Evolutionary conservation across 805 yeast genomes (phyloP).

Genomic region (Pichia insulana): DNA sequence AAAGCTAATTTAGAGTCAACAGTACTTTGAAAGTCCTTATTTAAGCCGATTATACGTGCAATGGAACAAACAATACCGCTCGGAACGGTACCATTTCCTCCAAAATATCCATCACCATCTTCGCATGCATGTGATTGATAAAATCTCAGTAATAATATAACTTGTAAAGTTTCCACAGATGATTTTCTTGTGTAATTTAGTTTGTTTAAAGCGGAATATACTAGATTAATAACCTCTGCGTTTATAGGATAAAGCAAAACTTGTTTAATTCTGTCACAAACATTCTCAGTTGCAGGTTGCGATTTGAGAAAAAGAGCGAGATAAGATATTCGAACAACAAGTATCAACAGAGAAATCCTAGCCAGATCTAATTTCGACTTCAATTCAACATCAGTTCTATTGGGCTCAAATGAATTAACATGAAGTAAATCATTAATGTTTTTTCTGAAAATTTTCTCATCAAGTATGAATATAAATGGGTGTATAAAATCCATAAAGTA

Average conservation of each 20-base stretch:
- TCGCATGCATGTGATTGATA: constrained; percentile 39
- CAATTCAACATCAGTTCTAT: constrained; percentile 2
- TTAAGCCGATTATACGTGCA: constrained; percentile 37
- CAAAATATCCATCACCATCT: constrained; percentile 42
- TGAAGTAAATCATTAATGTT: constrained; percentile 26
- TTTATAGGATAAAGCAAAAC: constrained; percentile 31
- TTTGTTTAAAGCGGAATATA: constrained; percentile 32
- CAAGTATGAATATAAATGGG: constrained; percentile 41
- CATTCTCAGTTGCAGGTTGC: constrained; percentile 6
- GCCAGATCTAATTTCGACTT: constrained; percentile 16
- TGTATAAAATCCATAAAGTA: constrained; percentile 32
- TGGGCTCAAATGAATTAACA: neutral
- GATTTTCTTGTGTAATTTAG: constrained; percentile 32
- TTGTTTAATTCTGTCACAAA: neutral
- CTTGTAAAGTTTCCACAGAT: constrained; percentile 36
- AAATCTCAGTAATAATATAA: constrained; percentile 30
- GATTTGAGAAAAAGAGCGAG: constrained; percentile 15
- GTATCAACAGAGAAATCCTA: constrained; percentile 20
- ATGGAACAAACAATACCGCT: constrained; percentile 31
- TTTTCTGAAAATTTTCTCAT: constrained; percentile 30
- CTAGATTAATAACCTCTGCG: constrained; percentile 30
- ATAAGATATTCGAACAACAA: constrained; percentile 24
- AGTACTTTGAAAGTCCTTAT: constrained; percentile 27
- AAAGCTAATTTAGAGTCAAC: neutral
- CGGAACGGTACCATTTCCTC: constrained; percentile 31